Base-by-base conservation (phyloP, 208 protist species). In the Trypanosoma mega region DNA sequence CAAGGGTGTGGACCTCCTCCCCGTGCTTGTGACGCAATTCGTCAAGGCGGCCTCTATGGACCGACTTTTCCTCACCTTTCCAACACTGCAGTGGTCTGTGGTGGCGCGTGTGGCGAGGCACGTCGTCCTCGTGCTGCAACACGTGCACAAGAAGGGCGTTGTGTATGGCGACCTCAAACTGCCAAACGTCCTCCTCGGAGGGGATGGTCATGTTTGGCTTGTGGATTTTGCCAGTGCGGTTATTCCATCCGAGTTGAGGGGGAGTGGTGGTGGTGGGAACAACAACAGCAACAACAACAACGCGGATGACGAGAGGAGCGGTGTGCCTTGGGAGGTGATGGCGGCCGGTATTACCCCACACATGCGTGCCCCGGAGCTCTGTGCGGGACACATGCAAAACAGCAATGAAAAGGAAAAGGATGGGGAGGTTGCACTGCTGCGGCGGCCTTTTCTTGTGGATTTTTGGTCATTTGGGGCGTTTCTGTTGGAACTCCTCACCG, bases 161-260 rank as follows among this genome's bases (percentile, higher is more conserved):
- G 63, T 80, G 26, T 72, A 73, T 48, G 62, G 74, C 12, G 74
- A 80, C 57, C 49, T 80, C 12, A 80, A 80, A 53, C 60, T 76
- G n/a, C 58, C 68, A 9, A 80, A 80, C 52, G 63, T 73, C 8
- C 51, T 80, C 23, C 12, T 80, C 26, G 48, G 58, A 16, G 24
- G 39, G 36, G 23, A 29, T 21, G 74, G 74, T 20, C 29, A 64
- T 31, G 51, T 80, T 23, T 74, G 63, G 74, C 63, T 80, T 1
- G 68, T 80, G 20, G 74, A 80, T 39, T 76, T 58, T 24, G 68
- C 67, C 3, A 80, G 68, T 41, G 53, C 65, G 16, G 21, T 45
- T 1, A 18, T 61, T 55, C 24, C 53, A 8, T 11, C 12, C n/a
- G n/a, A 39, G 14, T 0, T 11, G 3, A 41, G 18, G 37, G 51